These are phyloP conservation scores for Solanum corneliomulleri DNA, from an alignment of 257 asterid genomes.

Conservation along the genomic window DNA sequence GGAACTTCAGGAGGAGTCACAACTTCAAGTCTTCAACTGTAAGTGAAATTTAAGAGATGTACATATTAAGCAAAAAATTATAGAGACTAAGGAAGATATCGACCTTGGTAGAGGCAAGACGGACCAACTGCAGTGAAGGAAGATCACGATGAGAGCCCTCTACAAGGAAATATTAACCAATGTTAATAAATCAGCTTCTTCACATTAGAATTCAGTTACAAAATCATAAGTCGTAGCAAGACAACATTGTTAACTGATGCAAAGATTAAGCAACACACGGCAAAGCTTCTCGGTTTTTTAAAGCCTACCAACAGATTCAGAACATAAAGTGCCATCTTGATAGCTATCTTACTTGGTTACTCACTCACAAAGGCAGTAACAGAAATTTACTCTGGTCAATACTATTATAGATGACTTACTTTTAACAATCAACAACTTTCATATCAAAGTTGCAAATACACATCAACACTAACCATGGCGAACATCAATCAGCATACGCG, in stretches of 20 bases:
- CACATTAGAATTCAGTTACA: background rate
- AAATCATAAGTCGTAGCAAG: background rate
- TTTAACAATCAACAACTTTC: background rate
- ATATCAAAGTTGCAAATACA: background rate
- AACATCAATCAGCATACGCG: slow-evolving; percentile 82
- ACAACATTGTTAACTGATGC: background rate
- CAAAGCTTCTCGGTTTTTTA: background rate
- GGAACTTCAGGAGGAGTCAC: background rate
- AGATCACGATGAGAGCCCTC: slow-evolving; percentile 97
- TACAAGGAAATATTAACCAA: slow-evolving; percentile 19
- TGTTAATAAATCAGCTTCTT: background rate
- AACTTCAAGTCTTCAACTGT: background rate
- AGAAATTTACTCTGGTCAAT: background rate
- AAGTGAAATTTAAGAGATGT: background rate
- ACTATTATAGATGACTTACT: background rate
- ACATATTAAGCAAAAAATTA: background rate
- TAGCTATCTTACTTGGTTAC: background rate
- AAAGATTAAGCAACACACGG: background rate
- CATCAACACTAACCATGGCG: slow-evolving; percentile 60
- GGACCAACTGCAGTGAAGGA: slow-evolving; percentile 73
- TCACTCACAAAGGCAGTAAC: background rate
- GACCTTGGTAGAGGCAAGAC: slow-evolving; percentile 76
- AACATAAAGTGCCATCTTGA: background rate
- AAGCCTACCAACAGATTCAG: background rate
- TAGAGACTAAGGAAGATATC: background rate